Percentiles rank a stretch among this genome's conserved stretches.
Conservation (phyloP, 1,284 basidiomycete species). For the Cryptococcus depauperatus region DNA sequence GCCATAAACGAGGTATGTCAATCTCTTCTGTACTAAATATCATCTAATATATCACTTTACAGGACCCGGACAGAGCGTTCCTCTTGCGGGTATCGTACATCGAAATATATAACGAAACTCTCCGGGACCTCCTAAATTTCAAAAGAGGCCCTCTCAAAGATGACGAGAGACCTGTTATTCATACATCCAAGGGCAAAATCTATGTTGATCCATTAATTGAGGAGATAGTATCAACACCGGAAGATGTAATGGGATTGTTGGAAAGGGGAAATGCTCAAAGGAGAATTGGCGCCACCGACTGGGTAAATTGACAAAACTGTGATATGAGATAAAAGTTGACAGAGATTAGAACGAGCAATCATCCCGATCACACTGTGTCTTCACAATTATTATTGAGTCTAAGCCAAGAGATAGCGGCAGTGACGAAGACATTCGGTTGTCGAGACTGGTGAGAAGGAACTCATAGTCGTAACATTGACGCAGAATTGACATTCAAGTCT, state of each 20-base stretch:
- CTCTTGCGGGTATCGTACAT: conserved; percentile 53
- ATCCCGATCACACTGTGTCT: conserved; percentile 51
- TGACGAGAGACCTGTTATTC: conserved; percentile 39
- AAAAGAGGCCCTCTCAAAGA: conserved; percentile 33
- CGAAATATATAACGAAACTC: conserved; percentile 54
- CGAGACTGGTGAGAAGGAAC: conserved; percentile 34
- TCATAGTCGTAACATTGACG: no score
- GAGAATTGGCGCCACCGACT: conserved; percentile 52
- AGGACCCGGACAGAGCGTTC: conserved; percentile 39
- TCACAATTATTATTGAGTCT: conserved; percentile 48
- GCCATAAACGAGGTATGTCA: conserved; percentile 44
- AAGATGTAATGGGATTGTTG: conserved; percentile 48
- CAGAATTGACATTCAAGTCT: no score
- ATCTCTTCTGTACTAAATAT: neutral
- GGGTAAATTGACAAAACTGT: conserved; percentile 31
- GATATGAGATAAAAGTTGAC: neutral
- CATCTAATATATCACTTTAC: neutral
- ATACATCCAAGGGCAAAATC: conserved; percentile 45
- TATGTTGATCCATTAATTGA: conserved; percentile 49
- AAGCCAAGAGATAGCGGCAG: conserved; percentile 31
- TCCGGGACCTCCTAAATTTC: conserved; percentile 49
- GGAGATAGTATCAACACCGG: conserved; percentile 49
- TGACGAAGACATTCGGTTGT: conserved; percentile 39
- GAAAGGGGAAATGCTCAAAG: conserved; percentile 48
- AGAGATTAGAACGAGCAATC: conserved; percentile 47